Evolutionary conservation across 2,329 filamentous ascomycete genomes (phyloP), one percentile per base, ranked within the genome.

Genomic region (Raffaelea albimanens): DNA sequence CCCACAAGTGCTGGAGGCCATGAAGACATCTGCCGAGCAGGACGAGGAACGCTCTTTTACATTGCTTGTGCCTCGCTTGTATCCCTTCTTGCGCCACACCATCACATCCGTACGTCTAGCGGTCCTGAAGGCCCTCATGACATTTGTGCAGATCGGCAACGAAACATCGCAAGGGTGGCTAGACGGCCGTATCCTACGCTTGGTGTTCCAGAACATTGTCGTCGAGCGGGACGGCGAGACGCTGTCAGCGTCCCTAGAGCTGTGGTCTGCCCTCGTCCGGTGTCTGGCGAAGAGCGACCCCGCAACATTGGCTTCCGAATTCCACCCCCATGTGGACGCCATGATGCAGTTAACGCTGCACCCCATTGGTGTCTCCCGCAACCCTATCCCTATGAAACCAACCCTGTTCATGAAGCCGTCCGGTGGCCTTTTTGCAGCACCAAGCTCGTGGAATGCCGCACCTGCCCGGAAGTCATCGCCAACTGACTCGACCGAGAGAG

Each of bases 31-130:
- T 48, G 91, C 91, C 8, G 80, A 81, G 8, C 75, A 85, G 57
- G 86, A 96, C 58, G 78, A 87, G 13, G 84, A 90, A 56, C 84
- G 91, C 47, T 95, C 91, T 1, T 98, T 98, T 62, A 87, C 87
- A 4, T 80, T 93, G 52, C 75, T 98, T 29, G 91, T 98, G 5
- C 93, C 94, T 21, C 82, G 93, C 41, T 79, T 98, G 3, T 98
- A 96, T 59, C 91, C 91, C 3, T 98, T 98, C 73, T 70, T 98
- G 40, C 84, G 93, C 49, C 93, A 98, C 63, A 98, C 94, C 7
- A 97, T 98, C 57, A 95, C 89, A 1, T 95, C 87, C 48, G 93
- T 98, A 43, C 86, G 93, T 46, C 83, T 91, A 38, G 91, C 93
- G 10, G 93, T 98, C 4, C 73, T 98, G 42, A 88, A 95, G 58